Conservation (phyloP, 192 early-diverging fungal genomes). For the Rhizophagus prolifer region DNA sequence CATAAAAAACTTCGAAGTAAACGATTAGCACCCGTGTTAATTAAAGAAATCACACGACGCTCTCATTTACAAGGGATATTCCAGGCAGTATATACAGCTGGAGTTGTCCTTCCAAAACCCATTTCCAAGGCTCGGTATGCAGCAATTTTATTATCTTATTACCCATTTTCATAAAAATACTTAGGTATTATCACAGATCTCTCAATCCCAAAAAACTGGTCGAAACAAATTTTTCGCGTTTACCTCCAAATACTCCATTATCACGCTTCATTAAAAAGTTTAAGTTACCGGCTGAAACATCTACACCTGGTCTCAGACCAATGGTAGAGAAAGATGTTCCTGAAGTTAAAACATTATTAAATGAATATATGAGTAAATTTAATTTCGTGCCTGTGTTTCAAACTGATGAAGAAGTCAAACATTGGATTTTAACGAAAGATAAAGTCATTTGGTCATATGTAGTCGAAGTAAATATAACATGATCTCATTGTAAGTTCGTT, state of each 20-base stretch:
- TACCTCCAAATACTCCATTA: slow-evolving; percentile 71
- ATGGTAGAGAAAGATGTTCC: slow-evolving; percentile 81
- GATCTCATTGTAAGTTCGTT: background rate
- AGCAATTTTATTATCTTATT: background rate
- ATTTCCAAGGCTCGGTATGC: slow-evolving; percentile 65
- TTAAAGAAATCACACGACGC: slow-evolving; percentile 95
- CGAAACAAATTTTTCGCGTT: slow-evolving; percentile 88
- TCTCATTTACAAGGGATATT: slow-evolving; percentile 91
- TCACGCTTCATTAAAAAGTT: slow-evolving; percentile 68
- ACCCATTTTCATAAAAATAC: background rate
- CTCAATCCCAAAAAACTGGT: slow-evolving; percentile 94
- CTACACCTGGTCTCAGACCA: slow-evolving; percentile 68
- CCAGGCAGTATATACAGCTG: slow-evolving; percentile 98
- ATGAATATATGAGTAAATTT: slow-evolving; percentile 67
- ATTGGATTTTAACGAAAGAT: slow-evolving; percentile 86
- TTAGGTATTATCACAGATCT: slow-evolving; percentile 89
- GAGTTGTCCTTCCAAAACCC: slow-evolving; percentile 87
- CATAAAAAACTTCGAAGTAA: slow-evolving; percentile 95
- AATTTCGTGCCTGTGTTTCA: slow-evolving; percentile 72
- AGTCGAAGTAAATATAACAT: slow-evolving; percentile 61
- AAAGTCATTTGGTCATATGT: slow-evolving; percentile 93
- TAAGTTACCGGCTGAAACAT: slow-evolving; percentile 63
- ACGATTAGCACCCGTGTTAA: slow-evolving; percentile 92
- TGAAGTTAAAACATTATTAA: slow-evolving; percentile 70
- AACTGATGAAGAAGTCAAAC: slow-evolving; percentile 81